Conservation (phyloP, 1,284 basidiomycete genomes). For the Pisolithus thermaeus region DNA sequence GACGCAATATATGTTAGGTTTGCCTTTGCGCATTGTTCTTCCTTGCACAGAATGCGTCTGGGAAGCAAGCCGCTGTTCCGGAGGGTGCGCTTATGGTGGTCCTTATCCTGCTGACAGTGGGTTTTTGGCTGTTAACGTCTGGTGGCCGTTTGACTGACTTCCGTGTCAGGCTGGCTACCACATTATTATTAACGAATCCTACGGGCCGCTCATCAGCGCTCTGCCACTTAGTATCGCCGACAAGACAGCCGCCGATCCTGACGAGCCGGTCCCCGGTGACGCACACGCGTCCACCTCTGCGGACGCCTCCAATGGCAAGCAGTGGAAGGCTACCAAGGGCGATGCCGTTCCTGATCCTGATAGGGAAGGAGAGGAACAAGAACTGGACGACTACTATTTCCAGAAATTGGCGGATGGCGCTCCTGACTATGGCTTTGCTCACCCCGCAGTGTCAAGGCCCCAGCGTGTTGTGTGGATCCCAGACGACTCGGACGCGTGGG, state of each 20-base stretch:
- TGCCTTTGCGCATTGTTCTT: constrained; percentile 88
- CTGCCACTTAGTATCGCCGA: constrained; percentile 79
- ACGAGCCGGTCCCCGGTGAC: constrained; percentile 19
- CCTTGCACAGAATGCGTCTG: constrained; percentile 56
- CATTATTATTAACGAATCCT: constrained; percentile 62
- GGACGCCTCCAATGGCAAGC: constrained; percentile 6
- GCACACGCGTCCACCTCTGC: constrained; percentile 6
- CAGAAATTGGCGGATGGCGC: constrained; percentile 10
- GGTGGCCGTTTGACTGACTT: constrained; percentile 3
- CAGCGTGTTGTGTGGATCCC: constrained; percentile 83
- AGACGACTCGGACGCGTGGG: constrained; percentile 56
- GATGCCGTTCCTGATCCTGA: neutral
- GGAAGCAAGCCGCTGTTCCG: constrained; percentile 52
- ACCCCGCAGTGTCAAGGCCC: constrained; percentile 71
- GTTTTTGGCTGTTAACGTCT: constrained; percentile 18
- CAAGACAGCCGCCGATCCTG: constrained; percentile 44
- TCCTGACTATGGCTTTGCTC: constrained; percentile 63
- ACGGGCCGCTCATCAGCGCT: constrained; percentile 55
- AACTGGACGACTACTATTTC: constrained; percentile 22
- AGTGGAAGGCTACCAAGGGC: constrained; percentile 3
- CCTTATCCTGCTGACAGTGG: constrained; percentile 76
- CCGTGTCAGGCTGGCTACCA: constrained; percentile 58
- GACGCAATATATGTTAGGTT: constrained; percentile 27
- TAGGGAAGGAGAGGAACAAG: constrained; percentile 5
- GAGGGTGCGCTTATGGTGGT: constrained; percentile 82